These are phyloP conservation scores for Pezicula carpinea DNA, from an alignment of 2,329 filamentous ascomycete species.

Conservation along the genomic window DNA sequence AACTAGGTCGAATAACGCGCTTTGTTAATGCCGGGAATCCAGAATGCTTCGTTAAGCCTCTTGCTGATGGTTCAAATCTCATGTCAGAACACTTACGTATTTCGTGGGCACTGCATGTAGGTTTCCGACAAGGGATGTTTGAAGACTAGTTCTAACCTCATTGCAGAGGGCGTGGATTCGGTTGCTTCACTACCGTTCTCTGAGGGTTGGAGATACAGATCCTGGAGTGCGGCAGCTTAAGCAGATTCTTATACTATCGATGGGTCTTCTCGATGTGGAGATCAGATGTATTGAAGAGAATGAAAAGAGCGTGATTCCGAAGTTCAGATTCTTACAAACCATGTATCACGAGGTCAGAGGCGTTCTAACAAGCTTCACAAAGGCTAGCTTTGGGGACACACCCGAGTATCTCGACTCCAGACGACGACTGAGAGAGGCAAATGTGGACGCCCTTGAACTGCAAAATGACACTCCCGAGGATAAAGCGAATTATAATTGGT, in stretches of 20 bases:
- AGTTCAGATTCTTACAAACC: no score
- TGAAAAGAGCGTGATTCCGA: no score
- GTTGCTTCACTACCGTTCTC: constrained; percentile 11
- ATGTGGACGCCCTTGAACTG: no score
- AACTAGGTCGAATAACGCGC: neutral
- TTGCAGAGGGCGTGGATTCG: constrained; percentile 8
- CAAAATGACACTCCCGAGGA: no score
- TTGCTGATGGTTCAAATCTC: constrained; percentile 5
- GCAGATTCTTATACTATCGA: constrained; percentile 1
- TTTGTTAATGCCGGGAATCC: constrained; percentile 1
- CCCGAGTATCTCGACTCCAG: neutral
- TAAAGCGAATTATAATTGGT: no score
- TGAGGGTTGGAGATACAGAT: neutral
- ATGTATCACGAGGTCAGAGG: no score
- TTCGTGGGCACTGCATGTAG: constrained; percentile 9
- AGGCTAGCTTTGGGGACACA: neutral
- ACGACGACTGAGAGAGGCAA: no score
- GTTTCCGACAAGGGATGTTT: no score
- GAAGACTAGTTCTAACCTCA: no score
- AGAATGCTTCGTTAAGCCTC: neutral
- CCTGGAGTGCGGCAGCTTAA: constrained; percentile 3
- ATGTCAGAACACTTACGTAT: neutral
- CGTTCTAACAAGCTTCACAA: neutral
- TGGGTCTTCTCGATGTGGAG: constrained; percentile 5
- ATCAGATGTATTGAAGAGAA: neutral